These are phyloP conservation scores for Acacia acuminata DNA, from an alignment of 306 rosid genomes.

Conservation along the genomic window DNA sequence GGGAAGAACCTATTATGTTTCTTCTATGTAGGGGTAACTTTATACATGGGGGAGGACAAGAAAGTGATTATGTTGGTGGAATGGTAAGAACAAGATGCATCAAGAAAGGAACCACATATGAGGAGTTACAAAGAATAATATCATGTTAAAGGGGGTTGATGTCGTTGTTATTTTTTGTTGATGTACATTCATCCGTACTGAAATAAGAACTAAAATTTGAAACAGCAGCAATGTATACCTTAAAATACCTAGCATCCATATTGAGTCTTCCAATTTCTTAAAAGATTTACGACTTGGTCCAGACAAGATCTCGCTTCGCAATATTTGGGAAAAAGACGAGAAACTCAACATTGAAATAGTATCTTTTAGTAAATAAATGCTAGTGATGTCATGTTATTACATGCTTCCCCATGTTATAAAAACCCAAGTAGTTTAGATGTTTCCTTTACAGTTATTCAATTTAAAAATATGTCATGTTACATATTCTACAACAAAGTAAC, in stretches of 20 bases:
- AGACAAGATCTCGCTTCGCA: constrained; percentile 82
- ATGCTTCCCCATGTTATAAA: background rate
- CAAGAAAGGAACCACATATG: too few relatives aligned
- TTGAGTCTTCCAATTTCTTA: constrained; percentile 98
- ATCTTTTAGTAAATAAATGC: constrained; percentile 7
- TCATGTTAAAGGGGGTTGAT: too few relatives aligned
- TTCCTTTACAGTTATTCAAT: background rate
- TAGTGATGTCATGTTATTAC: constrained; percentile 5
- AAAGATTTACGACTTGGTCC: constrained; percentile 68
- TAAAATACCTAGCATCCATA: constrained; percentile 93
- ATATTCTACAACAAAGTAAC: background rate
- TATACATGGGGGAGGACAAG: too few relatives aligned
- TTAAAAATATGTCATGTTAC: background rate
- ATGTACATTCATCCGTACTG: background rate
- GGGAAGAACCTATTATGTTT: too few relatives aligned
- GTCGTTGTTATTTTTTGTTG: too few relatives aligned
- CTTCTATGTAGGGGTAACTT: too few relatives aligned
- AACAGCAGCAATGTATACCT: constrained; percentile 48
- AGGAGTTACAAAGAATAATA: too few relatives aligned
- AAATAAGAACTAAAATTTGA: constrained; percentile 16
- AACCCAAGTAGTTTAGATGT: background rate
- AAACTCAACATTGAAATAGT: background rate
- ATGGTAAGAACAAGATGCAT: too few relatives aligned
- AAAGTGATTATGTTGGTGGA: too few relatives aligned
- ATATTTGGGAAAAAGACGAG: background rate